Base-by-base conservation (phyloP, 2,329 filamentous ascomycete species). In the Calonectria ilicicola region DNA sequence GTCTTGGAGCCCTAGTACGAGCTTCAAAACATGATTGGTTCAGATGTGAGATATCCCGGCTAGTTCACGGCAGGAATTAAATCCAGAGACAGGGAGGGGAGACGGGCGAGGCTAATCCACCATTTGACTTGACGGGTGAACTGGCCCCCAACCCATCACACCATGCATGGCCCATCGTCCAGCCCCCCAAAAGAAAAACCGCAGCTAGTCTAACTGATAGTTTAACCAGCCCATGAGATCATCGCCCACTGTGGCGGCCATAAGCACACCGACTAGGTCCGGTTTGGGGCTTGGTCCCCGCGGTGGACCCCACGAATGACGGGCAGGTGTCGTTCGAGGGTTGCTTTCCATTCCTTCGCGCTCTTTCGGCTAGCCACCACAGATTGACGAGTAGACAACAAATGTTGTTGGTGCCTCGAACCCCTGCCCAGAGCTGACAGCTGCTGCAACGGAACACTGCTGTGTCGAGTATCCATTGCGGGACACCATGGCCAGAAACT, bases 171-270 rank as follows among this genome's bases (percentile, higher is more conserved):
- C 44, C 44, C 49, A 56, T 47, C n/a, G 40, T 21, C 42, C 42
- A 27, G 26, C 58, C 58, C 58, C 58, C 53, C 15, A 60, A 40
- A 63, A 63, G 15, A 42, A 42, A 63, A 46, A 42, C 23, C 40
- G 58, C 58, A 63, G 38, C 10, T 29, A 40, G 29, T 65, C 46
- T 35, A 65, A 69, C 49, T 44, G 27, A 40, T 46, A 47, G 29
- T 42, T 40, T 56, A 49, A 62, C 65, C 53, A 58, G 65, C 65
- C 40, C 42, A 64, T 69, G 66, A 69, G 66, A 69, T 69, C 66
- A 53, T 64, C 27, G 44, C 21, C 51, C 51, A 53, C 46, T 21
- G 40, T 69, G 49, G 56, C 66, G 56, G 66, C 46, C 26, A 44
- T 46, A 69, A 69, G 66, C 56, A 51, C 49, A 32, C 46, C 23